Evolutionary conservation across 768 basidiomycete species (phyloP), one percentile per base, ranked within the genome.

Genomic region (Podaxis sp.): DNA sequence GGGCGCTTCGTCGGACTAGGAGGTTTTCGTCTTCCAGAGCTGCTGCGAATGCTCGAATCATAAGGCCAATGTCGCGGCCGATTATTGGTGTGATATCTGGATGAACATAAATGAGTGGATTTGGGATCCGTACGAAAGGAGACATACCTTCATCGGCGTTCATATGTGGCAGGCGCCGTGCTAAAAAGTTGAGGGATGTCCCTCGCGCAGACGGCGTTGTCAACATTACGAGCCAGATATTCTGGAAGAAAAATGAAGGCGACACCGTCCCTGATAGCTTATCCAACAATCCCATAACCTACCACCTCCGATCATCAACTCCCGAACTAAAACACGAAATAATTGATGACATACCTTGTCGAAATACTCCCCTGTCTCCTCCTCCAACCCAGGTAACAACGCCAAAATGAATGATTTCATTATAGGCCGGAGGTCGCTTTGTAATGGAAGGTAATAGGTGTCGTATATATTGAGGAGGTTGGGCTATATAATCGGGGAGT

Each of bases 291-390:
- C 77, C 77, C 35, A 98, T 71, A 36, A 96, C 93, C 91, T 93
- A n/a, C 25, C 50, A 38, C 32, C 42, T 48, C 9, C 21, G 28
- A 50, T 11, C 28, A 37, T 9, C 55, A 50, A 40, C 21, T 56
- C 50, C 32, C 64, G 44, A 18, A 21, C 27, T 58, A 42, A 5
- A 50, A 50, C 51, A 57, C 46, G 66, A 18, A 57, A 67, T 59
- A 62, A 40, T 25, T 16, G 27, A 38, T 18, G 14, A 61, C 66
- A 44, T 59, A 88, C 90, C 77, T 91, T 91, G 55, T 98, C 97
- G 67, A 98, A 98, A 74, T 91, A 97, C 73, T 98, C 97, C 1
- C 95, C 92, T 0, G 94, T 95, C 72, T 98, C 96, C 71, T 99
- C 97, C 72, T 99, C 97, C 55, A 98, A 77, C 1, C 97, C 97